Conservation (phyloP, 1,284 basidiomycete genomes). For the Ganoderma sp. region DNA sequence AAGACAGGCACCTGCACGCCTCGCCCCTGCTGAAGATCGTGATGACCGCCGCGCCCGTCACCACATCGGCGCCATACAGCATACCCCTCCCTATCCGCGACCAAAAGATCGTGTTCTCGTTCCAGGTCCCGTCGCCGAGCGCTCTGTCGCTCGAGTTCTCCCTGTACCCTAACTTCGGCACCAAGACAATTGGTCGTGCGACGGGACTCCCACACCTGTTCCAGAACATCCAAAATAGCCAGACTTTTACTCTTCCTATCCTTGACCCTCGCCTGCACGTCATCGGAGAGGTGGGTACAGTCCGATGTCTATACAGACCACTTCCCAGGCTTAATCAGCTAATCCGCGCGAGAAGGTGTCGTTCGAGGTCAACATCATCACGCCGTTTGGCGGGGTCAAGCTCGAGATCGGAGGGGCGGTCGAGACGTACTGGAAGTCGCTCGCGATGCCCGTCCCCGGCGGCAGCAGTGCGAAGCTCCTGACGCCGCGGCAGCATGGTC, state of each 20-base stretch:
- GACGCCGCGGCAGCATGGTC: conserved; percentile 39
- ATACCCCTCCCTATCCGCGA: conserved; percentile 86
- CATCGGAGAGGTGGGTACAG: conserved; percentile 82
- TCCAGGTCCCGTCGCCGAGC: conserved; percentile 82
- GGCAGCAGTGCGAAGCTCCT: conserved; percentile 33
- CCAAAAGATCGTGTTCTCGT: conserved; percentile 84
- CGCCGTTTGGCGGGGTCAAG: conserved; percentile 91
- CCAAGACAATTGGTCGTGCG: conserved; percentile 94
- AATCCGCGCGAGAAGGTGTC: conserved; percentile 63
- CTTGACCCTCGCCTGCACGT: conserved; percentile 93
- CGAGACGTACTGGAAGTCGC: conserved; percentile 97
- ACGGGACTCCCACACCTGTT: conserved; percentile 86
- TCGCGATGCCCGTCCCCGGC: conserved; percentile 54
- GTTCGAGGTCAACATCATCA: conserved; percentile 89
- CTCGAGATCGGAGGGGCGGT: conserved; percentile 95
- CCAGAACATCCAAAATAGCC: conserved; percentile 58
- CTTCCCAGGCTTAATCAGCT: not conserved
- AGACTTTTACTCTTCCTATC: conserved; percentile 78
- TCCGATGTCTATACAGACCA: not conserved
- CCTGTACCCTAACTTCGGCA: conserved; percentile 98
- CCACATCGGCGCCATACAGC: conserved; percentile 85
- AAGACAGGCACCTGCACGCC: conserved; percentile 68
- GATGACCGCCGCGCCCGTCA: conserved; percentile 83
- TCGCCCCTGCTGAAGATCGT: conserved; percentile 92
- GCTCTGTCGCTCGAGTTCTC: conserved; percentile 91